Base-by-base conservation (phyloP, 1,284 basidiomycete species). In the Cryptococcus hybrid region DNA sequence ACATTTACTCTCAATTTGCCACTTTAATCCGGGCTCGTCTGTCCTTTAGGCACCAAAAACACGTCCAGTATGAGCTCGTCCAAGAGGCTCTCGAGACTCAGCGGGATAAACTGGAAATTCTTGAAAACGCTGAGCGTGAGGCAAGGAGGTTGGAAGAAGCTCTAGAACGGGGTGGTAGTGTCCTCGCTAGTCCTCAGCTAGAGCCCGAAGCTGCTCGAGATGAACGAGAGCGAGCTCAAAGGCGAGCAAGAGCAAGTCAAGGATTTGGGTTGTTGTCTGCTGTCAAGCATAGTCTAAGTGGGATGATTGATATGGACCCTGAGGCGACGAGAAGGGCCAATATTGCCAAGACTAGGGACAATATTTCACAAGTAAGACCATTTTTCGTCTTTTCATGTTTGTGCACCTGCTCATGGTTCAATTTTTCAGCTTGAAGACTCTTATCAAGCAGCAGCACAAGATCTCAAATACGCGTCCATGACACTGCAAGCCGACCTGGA, bases 261-360 rank as follows among this genome's bases (percentile, higher is more conserved):
- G 89, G 90, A 1, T 90, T 90, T 82, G 94, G 93, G 5, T 80
- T 99, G 34, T 73, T 99, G 45, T 93, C 87, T 68, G 95, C 96
- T 6, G 81, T 99, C 54, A 93, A 89, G 68, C 93, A 97, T 78
- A 94, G 92, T 24, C 78, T 99, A 59, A 92, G 95, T 68, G 92
- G 92, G 8, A 94, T 99, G 86, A 97, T 99, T 88, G 96, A 99
- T 69, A 90, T 91, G 6, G 96, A 99, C 79, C 94, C 96, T 0
- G 96, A 98, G 79, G 90, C 89, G 12, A 94, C 95, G 4, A 83
- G 96, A 60, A 83, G 95, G 58, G 96, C 88, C 68, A 86, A 87
- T 57, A 98, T 99, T 63, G 89, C 88, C 62, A 97, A 95, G 80
- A 92, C 93, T 2, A 84, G 90, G 68, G 96, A 99, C 78, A 87